Conservation (phyloP, 2,329 filamentous ascomycete species). For the Neurospora crassa region DNA sequence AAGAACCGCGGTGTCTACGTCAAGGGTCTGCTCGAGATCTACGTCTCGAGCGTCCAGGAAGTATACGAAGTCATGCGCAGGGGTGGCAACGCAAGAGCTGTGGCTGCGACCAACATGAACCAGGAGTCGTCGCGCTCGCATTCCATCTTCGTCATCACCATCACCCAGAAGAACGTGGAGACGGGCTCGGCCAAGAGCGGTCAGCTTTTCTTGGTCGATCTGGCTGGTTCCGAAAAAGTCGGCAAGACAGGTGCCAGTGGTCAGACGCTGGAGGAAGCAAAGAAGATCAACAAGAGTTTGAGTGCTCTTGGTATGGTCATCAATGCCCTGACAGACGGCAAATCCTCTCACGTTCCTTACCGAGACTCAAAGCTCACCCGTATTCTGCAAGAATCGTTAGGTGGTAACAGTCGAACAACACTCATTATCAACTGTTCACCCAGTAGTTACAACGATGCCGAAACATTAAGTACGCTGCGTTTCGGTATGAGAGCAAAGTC, state of each 20-base stretch:
- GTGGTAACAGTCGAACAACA: constrained; percentile 96
- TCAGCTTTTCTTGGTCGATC: constrained; percentile 92
- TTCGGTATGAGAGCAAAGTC: constrained; percentile 96
- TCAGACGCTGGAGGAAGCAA: constrained; percentile 93
- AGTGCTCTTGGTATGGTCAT: constrained; percentile 98
- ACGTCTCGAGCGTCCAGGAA: constrained; percentile 89
- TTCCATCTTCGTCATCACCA: constrained; percentile 94
- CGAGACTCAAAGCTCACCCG: constrained; percentile 96
- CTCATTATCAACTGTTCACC: constrained; percentile 99
- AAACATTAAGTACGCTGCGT: constrained; percentile 83
- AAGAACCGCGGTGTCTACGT: constrained; percentile 95
- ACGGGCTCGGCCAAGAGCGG: constrained; percentile 94
- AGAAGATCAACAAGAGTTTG: constrained; percentile 99
- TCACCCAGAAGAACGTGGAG: constrained; percentile 96
- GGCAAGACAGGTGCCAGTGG: constrained; percentile 97
- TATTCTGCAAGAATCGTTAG: constrained; percentile 92
- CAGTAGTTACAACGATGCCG: constrained; percentile 93
- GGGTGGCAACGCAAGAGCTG: constrained; percentile 81
- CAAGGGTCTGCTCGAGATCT: constrained; percentile 88
- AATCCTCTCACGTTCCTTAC: constrained; percentile 93
- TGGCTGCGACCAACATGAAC: constrained; percentile 98
- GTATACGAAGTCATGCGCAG: constrained; percentile 95
- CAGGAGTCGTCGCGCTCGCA: constrained; percentile 96
- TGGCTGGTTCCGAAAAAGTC: constrained; percentile 97
- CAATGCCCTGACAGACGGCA: constrained; percentile 91